A percentile compares a stretch with the other conserved stretches of the same genome.
These are phyloP conservation scores for Populus tremula DNA, from an alignment of 345 rosid genomes.

Conservation along the genomic window DNA sequence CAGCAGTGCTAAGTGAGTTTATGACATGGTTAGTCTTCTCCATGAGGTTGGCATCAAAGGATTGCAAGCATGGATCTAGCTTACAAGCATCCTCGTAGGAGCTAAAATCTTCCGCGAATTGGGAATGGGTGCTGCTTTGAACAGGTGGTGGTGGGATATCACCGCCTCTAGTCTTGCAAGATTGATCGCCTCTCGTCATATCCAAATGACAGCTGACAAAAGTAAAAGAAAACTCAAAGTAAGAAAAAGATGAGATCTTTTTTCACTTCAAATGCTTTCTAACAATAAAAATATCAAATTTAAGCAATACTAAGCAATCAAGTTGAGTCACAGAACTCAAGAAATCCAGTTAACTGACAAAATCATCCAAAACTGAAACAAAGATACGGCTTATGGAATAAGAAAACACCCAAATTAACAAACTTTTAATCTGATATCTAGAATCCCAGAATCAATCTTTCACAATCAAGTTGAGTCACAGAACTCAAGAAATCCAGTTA, in stretches of 20 bases:
- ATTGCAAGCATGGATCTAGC: conserved; percentile 61
- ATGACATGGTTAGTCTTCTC: conserved; percentile 62
- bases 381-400: background rate
- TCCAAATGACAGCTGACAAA: background rate
- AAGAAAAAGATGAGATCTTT: conserved; percentile 1
- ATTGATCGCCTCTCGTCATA: conserved; percentile 49
- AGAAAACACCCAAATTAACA: background rate
- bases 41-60: conserved; percentile 61
- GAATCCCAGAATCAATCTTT: background rate
- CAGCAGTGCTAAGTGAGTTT: conserved; percentile 48
- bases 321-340: background rate
- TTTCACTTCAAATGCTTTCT: conserved; percentile 4
- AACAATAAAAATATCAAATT: background rate
- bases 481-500: background rate
- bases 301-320: background rate
- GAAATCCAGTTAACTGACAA: background rate
- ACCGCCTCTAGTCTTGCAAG: conserved; percentile 26
- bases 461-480: background rate
- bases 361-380: background rate
- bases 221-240: background rate
- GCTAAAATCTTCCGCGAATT: conserved; percentile 44
- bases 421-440: background rate
- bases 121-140: conserved; percentile 34
- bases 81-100: conserved; percentile 73
- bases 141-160: conserved; percentile 25